A percentile compares a stretch with the other conserved stretches of the same genome.
These are phyloP conservation scores for Fusarium sp. DNA, from an alignment of 2,329 filamentous ascomycete genomes.

Conservation along the genomic window DNA sequence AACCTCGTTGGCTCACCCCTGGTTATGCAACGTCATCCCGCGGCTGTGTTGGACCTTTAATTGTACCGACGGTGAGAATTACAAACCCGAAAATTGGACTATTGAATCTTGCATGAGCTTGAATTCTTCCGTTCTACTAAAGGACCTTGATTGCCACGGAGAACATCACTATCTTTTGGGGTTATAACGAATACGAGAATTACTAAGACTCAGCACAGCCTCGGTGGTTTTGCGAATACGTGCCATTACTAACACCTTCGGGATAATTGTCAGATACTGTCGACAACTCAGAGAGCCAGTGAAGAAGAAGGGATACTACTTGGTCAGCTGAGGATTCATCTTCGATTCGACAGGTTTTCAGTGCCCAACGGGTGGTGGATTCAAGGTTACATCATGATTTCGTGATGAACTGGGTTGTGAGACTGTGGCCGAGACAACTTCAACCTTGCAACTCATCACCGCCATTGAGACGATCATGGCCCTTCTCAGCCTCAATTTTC, in stretches of 20 bases:
- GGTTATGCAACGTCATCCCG: conserved; percentile 23
- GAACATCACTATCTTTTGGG: not conserved
- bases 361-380: conserved; percentile 1
- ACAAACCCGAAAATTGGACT: not conserved
- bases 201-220: not conserved
- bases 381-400: conserved; percentile 34
- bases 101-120: not conserved
- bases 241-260: not conserved
- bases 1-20: conserved; percentile 27
- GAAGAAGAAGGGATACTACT: not conserved
- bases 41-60: conserved; percentile 6
- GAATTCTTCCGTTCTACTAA: not conserved
- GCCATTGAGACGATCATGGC: conserved; percentile 23
- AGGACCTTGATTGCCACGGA: not conserved
- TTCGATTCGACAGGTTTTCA: not conserved
- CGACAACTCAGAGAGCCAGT: not conserved
- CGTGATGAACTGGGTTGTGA: not conserved
- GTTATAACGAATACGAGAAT: conserved; percentile 30
- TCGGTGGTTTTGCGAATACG: not conserved
- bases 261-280: not conserved
- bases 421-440: conserved; percentile 21
- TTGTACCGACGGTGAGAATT: conserved; percentile 20
- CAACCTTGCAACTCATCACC: conserved; percentile 9
- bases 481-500: conserved; percentile 27
- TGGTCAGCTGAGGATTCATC: not conserved